Evolutionary conservation across 2,329 filamentous ascomycete genomes (phyloP).

Genomic region (Thelonectria rubi): DNA sequence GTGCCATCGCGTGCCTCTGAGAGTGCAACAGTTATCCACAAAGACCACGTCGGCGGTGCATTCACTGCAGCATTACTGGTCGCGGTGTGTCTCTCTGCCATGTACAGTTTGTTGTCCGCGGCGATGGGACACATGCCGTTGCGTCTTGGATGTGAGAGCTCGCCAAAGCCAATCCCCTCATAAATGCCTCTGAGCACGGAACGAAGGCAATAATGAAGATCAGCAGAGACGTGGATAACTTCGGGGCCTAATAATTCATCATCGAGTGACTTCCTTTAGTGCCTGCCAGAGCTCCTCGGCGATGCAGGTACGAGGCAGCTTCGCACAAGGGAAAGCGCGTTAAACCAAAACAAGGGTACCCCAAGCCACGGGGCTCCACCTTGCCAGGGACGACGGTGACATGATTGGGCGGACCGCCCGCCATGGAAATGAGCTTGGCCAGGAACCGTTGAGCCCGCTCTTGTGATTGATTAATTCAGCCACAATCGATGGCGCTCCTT

Average conservation of each 20-base stretch:
- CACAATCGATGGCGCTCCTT: background rate
- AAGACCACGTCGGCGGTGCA: background rate
- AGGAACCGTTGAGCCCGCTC: conserved; percentile 37
- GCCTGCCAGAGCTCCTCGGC: conserved; percentile 3
- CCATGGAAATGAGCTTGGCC: conserved; percentile 36
- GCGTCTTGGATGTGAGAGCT: no score
- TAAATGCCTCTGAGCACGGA: background rate
- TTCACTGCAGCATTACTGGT: background rate
- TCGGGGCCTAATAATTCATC: background rate
- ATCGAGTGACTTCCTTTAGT: conserved; percentile 6
- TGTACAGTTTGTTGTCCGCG: background rate
- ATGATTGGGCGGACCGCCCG: conserved; percentile 33
- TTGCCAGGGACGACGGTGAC: conserved; percentile 36
- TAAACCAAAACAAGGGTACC: conserved; percentile 4
- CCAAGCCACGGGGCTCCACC: conserved; percentile 29
- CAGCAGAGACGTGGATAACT: conserved; percentile 32
- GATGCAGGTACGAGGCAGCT: conserved; percentile 19
- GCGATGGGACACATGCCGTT: background rate
- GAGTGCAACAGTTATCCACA: background rate
- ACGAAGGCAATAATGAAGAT: conserved; percentile 36
- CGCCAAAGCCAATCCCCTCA: background rate
- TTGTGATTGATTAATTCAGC: background rate
- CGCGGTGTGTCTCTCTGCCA: background rate
- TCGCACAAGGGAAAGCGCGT: conserved; percentile 21
- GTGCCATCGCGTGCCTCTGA: background rate